phyloP scores from a whole-genome alignment of 2,329 filamentous ascomycete genomes.

The Juglanconis oblonga region DNA sequence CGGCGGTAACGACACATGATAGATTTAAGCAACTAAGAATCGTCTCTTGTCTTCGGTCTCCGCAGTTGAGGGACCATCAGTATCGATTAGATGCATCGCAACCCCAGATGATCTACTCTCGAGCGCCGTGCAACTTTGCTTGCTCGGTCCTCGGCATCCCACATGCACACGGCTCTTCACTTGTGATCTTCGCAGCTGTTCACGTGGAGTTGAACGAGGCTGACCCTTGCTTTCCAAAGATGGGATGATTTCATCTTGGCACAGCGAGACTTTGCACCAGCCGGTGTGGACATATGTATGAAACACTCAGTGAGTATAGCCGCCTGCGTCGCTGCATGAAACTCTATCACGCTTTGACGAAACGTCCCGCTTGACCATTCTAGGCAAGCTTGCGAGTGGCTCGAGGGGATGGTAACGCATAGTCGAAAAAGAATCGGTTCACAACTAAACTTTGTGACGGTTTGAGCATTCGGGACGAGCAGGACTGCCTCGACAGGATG shows the following conservation, averaged over 20 bases:
- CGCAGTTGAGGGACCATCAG: too few relatives aligned
- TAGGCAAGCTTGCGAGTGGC: slow-evolving; percentile 10
- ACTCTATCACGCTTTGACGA: slow-evolving; percentile 8
- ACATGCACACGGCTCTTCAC: background rate
- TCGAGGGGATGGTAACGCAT: background rate
- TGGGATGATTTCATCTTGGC: background rate
- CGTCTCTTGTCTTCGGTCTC: too few relatives aligned
- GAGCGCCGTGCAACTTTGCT: background rate
- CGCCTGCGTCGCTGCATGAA: background rate
- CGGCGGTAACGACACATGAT: too few relatives aligned
- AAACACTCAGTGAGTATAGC: background rate
- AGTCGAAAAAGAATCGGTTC: background rate
- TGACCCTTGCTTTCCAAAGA: background rate
- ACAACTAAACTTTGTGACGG: background rate
- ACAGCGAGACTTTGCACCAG: background rate
- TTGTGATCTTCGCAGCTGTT: background rate
- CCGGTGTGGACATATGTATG: background rate
- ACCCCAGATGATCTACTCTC: too few relatives aligned
- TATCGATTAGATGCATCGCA: too few relatives aligned
- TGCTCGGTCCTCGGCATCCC: background rate
- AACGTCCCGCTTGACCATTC: slow-evolving; percentile 3
- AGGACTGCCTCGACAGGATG: background rate
- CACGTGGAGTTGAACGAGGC: background rate
- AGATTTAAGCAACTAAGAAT: too few relatives aligned
- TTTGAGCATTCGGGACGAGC: background rate